phyloP scores from a whole-genome alignment of 306 rosid genomes.

The Cicer pinnatifidum region DNA sequence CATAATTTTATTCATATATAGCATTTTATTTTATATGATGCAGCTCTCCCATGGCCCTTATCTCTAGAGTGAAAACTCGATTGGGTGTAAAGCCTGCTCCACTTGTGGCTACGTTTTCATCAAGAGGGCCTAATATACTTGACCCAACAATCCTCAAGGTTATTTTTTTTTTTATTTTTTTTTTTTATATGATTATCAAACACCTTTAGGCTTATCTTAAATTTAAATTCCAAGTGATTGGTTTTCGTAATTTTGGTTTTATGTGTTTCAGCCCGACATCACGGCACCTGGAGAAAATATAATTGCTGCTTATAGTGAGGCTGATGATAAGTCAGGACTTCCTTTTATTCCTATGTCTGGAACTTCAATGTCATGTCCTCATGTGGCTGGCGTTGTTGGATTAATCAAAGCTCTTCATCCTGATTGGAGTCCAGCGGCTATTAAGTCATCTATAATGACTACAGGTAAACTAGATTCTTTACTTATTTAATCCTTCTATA shows the following conservation, averaged over 20 bases:
- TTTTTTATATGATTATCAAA: neutral
- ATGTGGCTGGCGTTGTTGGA: slow-evolving; percentile 60
- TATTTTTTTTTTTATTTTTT: neutral
- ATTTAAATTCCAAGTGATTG: neutral
- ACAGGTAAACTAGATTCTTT: slow-evolving; percentile 47
- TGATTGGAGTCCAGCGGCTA: slow-evolving; percentile 68
- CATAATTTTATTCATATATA: neutral
- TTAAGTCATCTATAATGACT: slow-evolving; percentile 75
- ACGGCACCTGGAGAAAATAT: slow-evolving; percentile 63
- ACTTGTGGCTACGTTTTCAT: slow-evolving; percentile 65
- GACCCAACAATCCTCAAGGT: slow-evolving; percentile 70
- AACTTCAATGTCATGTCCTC: slow-evolving; percentile 68
- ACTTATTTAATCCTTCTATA: no score
- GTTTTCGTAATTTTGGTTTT: neutral
- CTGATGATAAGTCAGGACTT: neutral
- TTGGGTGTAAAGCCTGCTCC: slow-evolving; percentile 58
- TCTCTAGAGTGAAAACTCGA: slow-evolving; percentile 50
- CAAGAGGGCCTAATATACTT: slow-evolving; percentile 67
- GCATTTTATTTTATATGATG: neutral
- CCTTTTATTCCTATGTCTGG: slow-evolving; percentile 39
- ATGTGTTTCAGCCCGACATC: slow-evolving; percentile 46
- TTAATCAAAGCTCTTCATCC: slow-evolving; percentile 61
- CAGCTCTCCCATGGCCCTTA: slow-evolving; percentile 60
- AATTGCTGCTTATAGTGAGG: slow-evolving; percentile 50
- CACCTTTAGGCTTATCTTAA: neutral